Evolutionary conservation across 495 filamentous ascomycete species (phyloP), one percentile per base, ranked within the genome.

Genomic region (Cercophora samala): DNA sequence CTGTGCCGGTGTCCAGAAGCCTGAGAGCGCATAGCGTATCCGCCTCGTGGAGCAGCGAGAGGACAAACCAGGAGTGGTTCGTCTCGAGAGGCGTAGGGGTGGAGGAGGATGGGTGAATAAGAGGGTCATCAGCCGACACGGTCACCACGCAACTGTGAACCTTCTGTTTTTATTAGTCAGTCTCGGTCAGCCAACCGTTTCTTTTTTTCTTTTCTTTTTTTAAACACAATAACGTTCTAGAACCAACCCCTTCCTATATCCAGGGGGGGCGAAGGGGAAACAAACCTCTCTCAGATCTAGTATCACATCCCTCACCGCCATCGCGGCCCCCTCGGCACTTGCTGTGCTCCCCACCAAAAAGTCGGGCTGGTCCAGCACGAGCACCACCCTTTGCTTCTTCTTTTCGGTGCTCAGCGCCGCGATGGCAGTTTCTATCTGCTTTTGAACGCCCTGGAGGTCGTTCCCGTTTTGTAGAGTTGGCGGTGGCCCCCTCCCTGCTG

Each of bases 1-100:
- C 95, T 18, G 87, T 84, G 1, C 94, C 94, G 0, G 92, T 96
- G 71, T 93, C 91, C 66, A 98, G 77, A 67, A 85, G 82, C 58
- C 92, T 83, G 26, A 93, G 77, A 67, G 91, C 87, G 74, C 93
- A 82, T 1, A 91, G 80, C 65, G 84, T 82, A 9, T 82, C 73
- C 11, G 95, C 92, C 71, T 87, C 81, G 76, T 97, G 92, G n/a
- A 89, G 90, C 71, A 91, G 69, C 3, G 83, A 84, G 64, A 91
- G 76, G 53, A 88, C 80, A 60, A 96, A 87, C 32, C 87, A 83
- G 9, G 90, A 84, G 75, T 93, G 89, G 61, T 89, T 83, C 51
- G 82, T 81, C 72, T 92, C 90, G 37, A 95, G 74, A 4, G 87
- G 82, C n/a, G 91, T 89, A 3, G 87, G 82, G n/a, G 91, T 89